Base-by-base conservation (phyloP, 164 flowering plant genomes). In the Tetrastigma voinierianum region DNA sequence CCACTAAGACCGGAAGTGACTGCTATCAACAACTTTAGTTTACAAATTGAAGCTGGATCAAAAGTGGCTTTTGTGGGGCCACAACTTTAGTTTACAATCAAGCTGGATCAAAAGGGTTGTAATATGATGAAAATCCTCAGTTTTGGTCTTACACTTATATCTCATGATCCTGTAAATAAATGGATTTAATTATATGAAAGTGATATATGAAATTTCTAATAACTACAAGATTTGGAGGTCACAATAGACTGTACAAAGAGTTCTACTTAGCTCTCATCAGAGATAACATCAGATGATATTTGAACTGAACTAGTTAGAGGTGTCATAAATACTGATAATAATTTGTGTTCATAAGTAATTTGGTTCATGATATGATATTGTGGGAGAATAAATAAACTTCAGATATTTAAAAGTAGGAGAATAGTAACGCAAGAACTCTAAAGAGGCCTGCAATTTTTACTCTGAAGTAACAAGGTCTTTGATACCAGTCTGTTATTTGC, bases 381-480 rank as follows among this genome's bases (percentile, higher is more conserved):
- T 86, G 5, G 93, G 91, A 7, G 91, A 86, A 61, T 82, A 76
- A 62, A 91, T 90, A 88, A 64, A 86, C 88, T 53, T 88, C 96
- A 9, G 90, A 85, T 2, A 91, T 91, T 52, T 90, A 87, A 61
- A 90, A 90, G 69, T 93, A 87, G n/a, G 66, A 77, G 91, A 71
- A 81, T 87, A 67, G 88, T 91, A 57, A 86, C 44, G 90, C 96
- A 3, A 86, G 90, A 76, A 76, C 86, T 57, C 69, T 88, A 46
- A 90, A 85, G 79, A 83, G 70, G 64, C 91, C 93, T 15, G 72
- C 76, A 46, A 83, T 88, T 60, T 60, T 88, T 74, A 81, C 83
- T 17, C 84, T 73, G 96, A 90, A 75, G 89, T 90, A 59, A 90
- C 91, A 67, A 90, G 96, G 90, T 90, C 23, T 87, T 87, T 2